Evolutionary conservation across 768 basidiomycete species (phyloP).

Genomic region (Pleurotus salmoneostramineus): DNA sequence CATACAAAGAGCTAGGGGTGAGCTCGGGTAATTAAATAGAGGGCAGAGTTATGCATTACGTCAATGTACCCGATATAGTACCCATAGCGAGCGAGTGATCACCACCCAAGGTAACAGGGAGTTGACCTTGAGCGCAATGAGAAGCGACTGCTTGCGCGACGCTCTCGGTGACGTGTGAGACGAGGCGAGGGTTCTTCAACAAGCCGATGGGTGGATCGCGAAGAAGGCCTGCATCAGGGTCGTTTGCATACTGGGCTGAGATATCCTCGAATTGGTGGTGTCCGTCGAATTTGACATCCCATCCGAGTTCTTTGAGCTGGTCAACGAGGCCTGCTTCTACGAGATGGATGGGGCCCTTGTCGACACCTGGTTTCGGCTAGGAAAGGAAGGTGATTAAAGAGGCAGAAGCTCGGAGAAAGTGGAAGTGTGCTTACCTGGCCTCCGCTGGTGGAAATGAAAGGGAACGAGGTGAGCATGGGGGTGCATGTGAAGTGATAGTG

Average conservation of each 20-base stretch:
- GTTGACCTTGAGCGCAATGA: slow-evolving; percentile 72
- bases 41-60: slow-evolving; percentile 32
- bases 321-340: slow-evolving; percentile 81
- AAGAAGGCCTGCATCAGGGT: slow-evolving; percentile 13
- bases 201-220: slow-evolving; percentile 81
- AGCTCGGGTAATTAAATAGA: slow-evolving; percentile 6
- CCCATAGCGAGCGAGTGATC: slow-evolving; percentile 97
- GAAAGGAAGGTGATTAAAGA: slow-evolving; percentile 10
- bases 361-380: slow-evolving; percentile 77
- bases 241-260: slow-evolving; percentile 18
- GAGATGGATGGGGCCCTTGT: slow-evolving; percentile 84
- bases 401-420: slow-evolving; percentile 1
- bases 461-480: slow-evolving; percentile 2
- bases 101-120: slow-evolving; percentile 91
- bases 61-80: slow-evolving; percentile 86
- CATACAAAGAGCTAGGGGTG: not conserved
- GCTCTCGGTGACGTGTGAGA: slow-evolving; percentile 76
- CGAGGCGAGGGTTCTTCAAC: slow-evolving; percentile 87
- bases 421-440: slow-evolving; percentile 48
- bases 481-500: slow-evolving; percentile 4
- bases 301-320: slow-evolving; percentile 77
- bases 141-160: slow-evolving; percentile 74
- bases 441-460: slow-evolving; percentile 36
- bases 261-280: slow-evolving; percentile 87
- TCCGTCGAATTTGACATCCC: slow-evolving; percentile 87